Percentiles rank a stretch among this genome's conserved stretches.
phyloP scores from a whole-genome alignment of 164 flowering plant species.

The Magnolia kwangsiensis region DNA sequence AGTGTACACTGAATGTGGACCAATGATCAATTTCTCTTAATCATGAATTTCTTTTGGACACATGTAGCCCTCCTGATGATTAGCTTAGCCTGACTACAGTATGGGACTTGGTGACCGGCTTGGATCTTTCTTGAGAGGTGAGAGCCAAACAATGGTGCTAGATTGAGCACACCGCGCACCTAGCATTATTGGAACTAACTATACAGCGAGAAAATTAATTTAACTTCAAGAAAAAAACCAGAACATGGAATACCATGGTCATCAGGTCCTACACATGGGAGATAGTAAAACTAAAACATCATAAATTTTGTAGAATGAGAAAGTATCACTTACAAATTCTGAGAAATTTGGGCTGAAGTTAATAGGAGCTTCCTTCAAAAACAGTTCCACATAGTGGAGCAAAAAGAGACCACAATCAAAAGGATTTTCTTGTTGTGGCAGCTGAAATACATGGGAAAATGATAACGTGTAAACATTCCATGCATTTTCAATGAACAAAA shows the following conservation, averaged over 20 bases:
- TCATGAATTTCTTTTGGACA: too few relatives aligned
- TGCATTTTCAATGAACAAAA: neutral
- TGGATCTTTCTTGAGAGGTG: neutral
- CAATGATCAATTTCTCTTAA: neutral
- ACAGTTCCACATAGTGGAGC: conserved; percentile 86
- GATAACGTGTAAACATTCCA: conserved; percentile 4
- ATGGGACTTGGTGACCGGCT: neutral
- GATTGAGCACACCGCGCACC: neutral
- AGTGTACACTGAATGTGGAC: neutral
- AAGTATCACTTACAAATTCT: conserved; percentile 61
- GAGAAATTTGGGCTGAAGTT: conserved; percentile 60
- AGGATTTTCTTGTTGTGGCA: conserved; percentile 90
- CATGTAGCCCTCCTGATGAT: too few relatives aligned
- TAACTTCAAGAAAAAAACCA: neutral
- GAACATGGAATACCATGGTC: neutral
- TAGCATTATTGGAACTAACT: neutral
- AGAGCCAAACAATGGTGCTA: too few relatives aligned
- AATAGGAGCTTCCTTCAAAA: conserved; percentile 67
- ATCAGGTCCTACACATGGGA: neutral
- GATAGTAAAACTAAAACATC: neutral
- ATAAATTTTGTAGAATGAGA: neutral
- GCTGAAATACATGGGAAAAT: conserved; percentile 36
- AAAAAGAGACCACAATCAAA: conserved; percentile 97
- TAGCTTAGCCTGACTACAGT: too few relatives aligned
- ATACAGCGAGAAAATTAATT: neutral